Evolutionary conservation across 2,329 filamentous ascomycete genomes (phyloP).

Genomic region (Orbilia quercus): DNA sequence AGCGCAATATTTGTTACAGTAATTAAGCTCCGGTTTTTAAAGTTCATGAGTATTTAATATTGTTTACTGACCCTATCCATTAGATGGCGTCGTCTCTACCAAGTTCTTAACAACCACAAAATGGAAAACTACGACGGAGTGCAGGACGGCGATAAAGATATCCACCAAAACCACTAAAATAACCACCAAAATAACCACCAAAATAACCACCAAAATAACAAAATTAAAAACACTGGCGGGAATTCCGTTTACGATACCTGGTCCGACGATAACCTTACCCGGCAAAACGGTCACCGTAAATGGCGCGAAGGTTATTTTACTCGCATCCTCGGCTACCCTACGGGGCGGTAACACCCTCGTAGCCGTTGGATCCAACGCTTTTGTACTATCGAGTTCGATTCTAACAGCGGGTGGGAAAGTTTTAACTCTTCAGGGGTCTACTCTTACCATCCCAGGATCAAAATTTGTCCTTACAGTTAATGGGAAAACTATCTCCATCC

Average conservation of each 20-base stretch:
- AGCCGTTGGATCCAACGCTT: not conserved
- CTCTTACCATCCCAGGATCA: not conserved
- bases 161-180: constrained; percentile 1
- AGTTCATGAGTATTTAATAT: too few species aligned
- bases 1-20: not conserved
- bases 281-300: not conserved
- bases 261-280: not conserved
- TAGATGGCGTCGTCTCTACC: not conserved
- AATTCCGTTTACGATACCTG: constrained; percentile 3
- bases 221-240: constrained; percentile 7
- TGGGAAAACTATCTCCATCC: not conserved
- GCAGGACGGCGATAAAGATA: constrained; percentile 1
- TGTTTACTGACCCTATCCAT: not conserved
- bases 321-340: constrained; percentile 1
- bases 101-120: not conserved
- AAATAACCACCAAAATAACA: not conserved
- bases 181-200: constrained; percentile 3
- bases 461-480: not conserved
- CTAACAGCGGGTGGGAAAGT: not conserved
- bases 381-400: not conserved
- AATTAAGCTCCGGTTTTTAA: not conserved
- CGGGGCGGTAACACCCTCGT: not conserved
- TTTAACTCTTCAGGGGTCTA: not conserved
- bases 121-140: constrained; percentile 5
- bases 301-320: constrained; percentile 1